Base-by-base conservation (phyloP, 2,329 filamentous ascomycete species). In the Ophiocordyceps camponoti-rufipedis region DNA sequence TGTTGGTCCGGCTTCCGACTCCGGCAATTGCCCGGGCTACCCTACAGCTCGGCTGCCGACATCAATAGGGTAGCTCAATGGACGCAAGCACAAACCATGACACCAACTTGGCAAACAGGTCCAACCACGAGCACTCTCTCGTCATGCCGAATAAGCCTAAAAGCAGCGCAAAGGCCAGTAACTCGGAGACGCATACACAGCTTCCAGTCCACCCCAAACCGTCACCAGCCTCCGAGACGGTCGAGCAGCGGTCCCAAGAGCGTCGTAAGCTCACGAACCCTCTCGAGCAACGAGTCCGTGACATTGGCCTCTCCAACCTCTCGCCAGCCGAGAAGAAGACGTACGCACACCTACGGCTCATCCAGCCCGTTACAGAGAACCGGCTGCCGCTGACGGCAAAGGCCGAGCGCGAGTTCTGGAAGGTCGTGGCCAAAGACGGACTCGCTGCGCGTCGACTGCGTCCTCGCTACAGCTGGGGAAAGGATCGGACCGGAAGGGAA, bases 321-420 rank as follows among this genome's bases (percentile, higher is more conserved):
- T 66, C 64, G 10, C 58, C 67, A 3, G 59, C 64, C 45, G 71
- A 77, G 47, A 66, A 64, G 48, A 67, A 68, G 52, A 65, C 64
- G 19, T 75, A 69, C 61, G 55, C 65, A 35, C 66, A 69, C 56
- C 55, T 65, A 16, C 62, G 67, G 50, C 65, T 71, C 47, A 61
- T 73, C 39, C 61, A 61, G 41, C 63, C 63, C 42, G 62, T 65
- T 35, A 61, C 60, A 41, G 56, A 62, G 48, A 59, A 56, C 44
- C 53, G 53, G 11, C 51, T 67, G 4, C 49, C 54, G 41, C 56
- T 63, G 32, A 62, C 58, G 49, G 58, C 64, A 56, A 74, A 74
- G 57, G 58, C 68, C 28, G 68, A 74, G 54, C 68, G 69, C 53
- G 73, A 77, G 52, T 68, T 72, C 55, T 78, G 74, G 74, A 73